Base-by-base conservation (phyloP, 1,139 yeast species). In the Eremothecium sinecaudum region DNA sequence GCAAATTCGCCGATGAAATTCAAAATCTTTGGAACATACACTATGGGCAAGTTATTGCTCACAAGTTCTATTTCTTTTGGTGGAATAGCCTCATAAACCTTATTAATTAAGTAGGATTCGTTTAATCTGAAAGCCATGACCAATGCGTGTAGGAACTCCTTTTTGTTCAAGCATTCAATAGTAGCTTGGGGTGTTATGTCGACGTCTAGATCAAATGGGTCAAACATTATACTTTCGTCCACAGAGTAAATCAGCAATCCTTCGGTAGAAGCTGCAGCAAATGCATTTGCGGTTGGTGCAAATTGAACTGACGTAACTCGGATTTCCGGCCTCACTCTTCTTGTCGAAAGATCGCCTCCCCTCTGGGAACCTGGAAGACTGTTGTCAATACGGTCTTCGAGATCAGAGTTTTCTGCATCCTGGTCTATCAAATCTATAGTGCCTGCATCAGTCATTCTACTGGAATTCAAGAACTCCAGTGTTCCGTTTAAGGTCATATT, bases 241-340 rank as follows among this genome's bases (percentile, higher is more conserved):
- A 86, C 73, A 1, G 94, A 79, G 56, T 75, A 90, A 2, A 90
- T 66, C 39, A 87, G 63, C 33, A 92, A 64, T 5, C 99, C 99
- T 58, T 90, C 98, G 0, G 98, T 90, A 1, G 95, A 78, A 0
- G 96, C 93, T 19, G 94, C 95, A 2, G 94, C 92, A 65, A 92
- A 92, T 18, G 94, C 76, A 28, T 81, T 69, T 6, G 94, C 81
- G 0, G 96, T 80, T 17, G 98, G 98, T 3, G 95, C 82, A 52
- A 87, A 90, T 44, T 71, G 72, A 25, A 92, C 69, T 4, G 80
- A 65, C 1, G 82, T 73, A 1, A 90, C 86, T 49, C 93, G 66
- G 17, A 90, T 71, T 41, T 80, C 93, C 0, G 96, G 93, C 44
- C 87, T 71, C 1, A 73, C 67, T 36, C 74, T 72, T 50, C 97